Percentiles rank a stretch among this genome's conserved stretches.
Conservation (phyloP, 805 yeast species). For the Peterozyma toletana region DNA sequence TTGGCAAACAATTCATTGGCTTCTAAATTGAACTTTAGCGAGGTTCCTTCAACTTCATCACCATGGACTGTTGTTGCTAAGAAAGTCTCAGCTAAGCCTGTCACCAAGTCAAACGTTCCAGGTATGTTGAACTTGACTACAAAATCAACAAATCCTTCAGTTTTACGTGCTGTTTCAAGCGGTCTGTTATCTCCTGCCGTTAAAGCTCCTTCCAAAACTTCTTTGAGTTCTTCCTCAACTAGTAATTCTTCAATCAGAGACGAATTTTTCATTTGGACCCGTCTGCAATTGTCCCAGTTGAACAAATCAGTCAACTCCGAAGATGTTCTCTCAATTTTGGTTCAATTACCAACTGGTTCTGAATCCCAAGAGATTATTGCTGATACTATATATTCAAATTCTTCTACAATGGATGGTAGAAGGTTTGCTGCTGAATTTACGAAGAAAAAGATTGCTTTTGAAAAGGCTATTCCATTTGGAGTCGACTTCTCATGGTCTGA, state of each 20-base stretch:
- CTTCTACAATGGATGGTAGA: slow-evolving; percentile 90
- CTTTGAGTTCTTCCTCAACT: slow-evolving; percentile 11
- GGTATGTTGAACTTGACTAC: slow-evolving; percentile 7
- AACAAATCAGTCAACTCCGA: slow-evolving; percentile 70
- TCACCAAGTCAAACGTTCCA: slow-evolving; percentile 6
- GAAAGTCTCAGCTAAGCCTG: slow-evolving; percentile 26
- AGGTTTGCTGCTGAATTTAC: slow-evolving; percentile 88
- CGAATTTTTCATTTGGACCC: slow-evolving; percentile 69
- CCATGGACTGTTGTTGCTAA: slow-evolving; percentile 33
- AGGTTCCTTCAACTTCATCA: slow-evolving; percentile 13
- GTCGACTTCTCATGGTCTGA: slow-evolving; percentile 62
- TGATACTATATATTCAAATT: slow-evolving; percentile 84
- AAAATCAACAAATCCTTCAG: slow-evolving; percentile 21
- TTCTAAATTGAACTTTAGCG: slow-evolving; percentile 18
- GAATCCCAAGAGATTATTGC: slow-evolving; percentile 84
- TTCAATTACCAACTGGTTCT: slow-evolving; percentile 67
- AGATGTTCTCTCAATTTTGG: slow-evolving; percentile 72
- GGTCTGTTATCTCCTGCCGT: slow-evolving; percentile 7
- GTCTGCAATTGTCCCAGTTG: slow-evolving; percentile 55
- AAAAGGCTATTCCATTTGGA: slow-evolving; percentile 39
- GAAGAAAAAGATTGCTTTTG: slow-evolving; percentile 70
- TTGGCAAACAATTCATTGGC: slow-evolving; percentile 17
- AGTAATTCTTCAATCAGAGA: slow-evolving; percentile 32
- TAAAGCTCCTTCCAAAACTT: slow-evolving; percentile 10
- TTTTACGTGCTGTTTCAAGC: slow-evolving; percentile 30